A percentile compares a stretch with the other conserved stretches of the same genome.
Evolutionary conservation across 768 basidiomycete genomes (phyloP).

Genomic region (Amanita thiersii): DNA sequence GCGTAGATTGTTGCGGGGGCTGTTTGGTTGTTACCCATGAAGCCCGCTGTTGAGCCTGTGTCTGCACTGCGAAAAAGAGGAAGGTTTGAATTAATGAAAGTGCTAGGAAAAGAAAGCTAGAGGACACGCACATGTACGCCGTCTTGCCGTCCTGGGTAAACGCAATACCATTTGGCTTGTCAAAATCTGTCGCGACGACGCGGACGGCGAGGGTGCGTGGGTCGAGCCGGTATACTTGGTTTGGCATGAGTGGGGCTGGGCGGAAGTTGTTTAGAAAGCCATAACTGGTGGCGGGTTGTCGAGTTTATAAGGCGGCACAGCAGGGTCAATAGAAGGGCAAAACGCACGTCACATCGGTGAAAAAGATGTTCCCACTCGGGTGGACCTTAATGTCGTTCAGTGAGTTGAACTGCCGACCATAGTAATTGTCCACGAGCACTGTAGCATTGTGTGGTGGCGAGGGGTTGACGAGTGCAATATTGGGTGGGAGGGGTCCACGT

Average conservation of each 20-base stretch:
- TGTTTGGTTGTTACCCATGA: conserved; percentile 44
- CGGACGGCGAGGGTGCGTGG: conserved; percentile 54
- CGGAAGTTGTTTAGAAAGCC: conserved; percentile 63
- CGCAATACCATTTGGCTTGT: conserved; percentile 66
- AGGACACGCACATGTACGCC: conserved; percentile 47
- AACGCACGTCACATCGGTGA: conserved; percentile 63
- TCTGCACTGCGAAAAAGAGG: conserved; percentile 30
- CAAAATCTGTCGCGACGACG: conserved; percentile 73
- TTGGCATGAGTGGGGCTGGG: conserved; percentile 55
- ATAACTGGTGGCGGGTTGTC: conserved; percentile 30
- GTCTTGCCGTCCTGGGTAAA: conserved; percentile 57
- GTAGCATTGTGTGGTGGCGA: conserved; percentile 56
- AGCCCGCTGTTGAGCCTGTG: conserved; percentile 38
- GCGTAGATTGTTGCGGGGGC: conserved; percentile 63
- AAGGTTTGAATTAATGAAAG: background rate
- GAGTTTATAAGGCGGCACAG: background rate
- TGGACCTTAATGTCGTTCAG: conserved; percentile 74
- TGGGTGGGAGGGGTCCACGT: conserved; percentile 53
- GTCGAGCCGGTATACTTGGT: conserved; percentile 74
- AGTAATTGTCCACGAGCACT: conserved; percentile 69
- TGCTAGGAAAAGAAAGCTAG: background rate
- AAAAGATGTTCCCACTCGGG: conserved; percentile 63
- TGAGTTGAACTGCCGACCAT: conserved; percentile 76
- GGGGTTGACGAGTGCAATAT: conserved; percentile 59
- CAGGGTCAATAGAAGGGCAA: background rate